Percentiles rank a stretch among this genome's conserved stretches.
These are phyloP conservation scores for Podosphaera leucotricha DNA, from an alignment of 2,329 filamentous ascomycete genomes.

Conservation along the genomic window DNA sequence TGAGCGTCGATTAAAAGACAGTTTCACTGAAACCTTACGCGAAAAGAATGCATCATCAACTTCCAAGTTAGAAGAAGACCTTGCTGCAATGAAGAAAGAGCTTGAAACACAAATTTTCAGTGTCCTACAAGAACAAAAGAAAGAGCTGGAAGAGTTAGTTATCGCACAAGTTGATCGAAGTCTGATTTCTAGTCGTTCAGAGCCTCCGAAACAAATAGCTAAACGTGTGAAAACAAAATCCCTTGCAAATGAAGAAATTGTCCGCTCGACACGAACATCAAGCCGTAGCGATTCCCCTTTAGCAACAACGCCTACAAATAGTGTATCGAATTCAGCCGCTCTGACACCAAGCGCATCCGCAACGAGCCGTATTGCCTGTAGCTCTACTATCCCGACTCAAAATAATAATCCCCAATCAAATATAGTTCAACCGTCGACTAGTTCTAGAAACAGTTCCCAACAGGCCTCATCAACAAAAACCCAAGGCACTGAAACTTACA, in stretches of 20 bases:
- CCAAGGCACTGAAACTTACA: background rate
- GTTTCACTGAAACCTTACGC: background rate
- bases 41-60: background rate
- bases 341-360: background rate
- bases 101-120: background rate
- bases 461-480: background rate
- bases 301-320: background rate
- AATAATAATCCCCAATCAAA: background rate
- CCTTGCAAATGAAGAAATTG: background rate
- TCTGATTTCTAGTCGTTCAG: background rate
- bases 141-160: background rate
- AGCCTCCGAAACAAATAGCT: background rate
- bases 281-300: background rate
- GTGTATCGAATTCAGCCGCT: background rate
- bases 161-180: conserved; percentile 1
- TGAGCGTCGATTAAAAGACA: background rate
- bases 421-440: background rate
- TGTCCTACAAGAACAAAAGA: background rate
- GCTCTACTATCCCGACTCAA: background rate
- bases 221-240: background rate
- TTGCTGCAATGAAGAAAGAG: background rate
- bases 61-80: background rate
- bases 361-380: background rate
- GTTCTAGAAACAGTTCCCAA: background rate
- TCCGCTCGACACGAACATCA: background rate